A percentile compares a stretch with the other conserved stretches of the same genome.
phyloP scores from a whole-genome alignment of 140 eudicot species.

The Anethum foeniculum region DNA sequence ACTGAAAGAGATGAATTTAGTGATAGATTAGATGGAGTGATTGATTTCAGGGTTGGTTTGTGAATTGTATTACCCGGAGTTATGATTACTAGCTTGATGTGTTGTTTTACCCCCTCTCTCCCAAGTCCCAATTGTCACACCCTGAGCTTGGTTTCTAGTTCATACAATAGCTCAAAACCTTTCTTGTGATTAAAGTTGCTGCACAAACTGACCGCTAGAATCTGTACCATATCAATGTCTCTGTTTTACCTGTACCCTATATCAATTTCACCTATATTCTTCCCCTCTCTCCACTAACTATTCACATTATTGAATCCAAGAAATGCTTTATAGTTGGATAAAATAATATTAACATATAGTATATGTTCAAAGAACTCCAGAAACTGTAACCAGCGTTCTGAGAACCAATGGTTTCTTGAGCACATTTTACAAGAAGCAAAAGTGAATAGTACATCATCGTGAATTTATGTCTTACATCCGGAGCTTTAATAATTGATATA shows the following conservation, averaged over 20 bases:
- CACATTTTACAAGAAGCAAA: background rate
- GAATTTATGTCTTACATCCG: background rate
- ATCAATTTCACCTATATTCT: background rate
- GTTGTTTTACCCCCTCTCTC: conserved; percentile 30
- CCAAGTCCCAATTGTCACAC: conserved; percentile 37
- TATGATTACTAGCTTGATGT: conserved; percentile 20
- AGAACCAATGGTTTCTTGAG: background rate
- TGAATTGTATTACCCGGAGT: background rate
- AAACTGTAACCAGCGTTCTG: background rate
- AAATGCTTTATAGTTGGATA: background rate
- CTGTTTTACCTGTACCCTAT: conserved; percentile 12
- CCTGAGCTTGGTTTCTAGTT: conserved; percentile 22
- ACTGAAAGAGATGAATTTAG: background rate
- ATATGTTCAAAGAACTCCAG: background rate
- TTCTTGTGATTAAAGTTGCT: conserved; percentile 54
- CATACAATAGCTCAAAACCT: conserved; percentile 29
- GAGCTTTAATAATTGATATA: background rate
- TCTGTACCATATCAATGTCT: conserved; percentile 11
- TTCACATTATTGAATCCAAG: background rate
- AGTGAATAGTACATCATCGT: background rate
- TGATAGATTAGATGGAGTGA: conserved; percentile 21
- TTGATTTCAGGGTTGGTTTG: conserved; percentile 15
- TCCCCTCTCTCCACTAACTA: background rate
- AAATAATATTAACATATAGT: background rate
- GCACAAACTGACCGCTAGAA: conserved; percentile 29